Evolutionary conservation across 805 yeast genomes (phyloP).

Genomic region (Sugiyamaella floridensis): DNA sequence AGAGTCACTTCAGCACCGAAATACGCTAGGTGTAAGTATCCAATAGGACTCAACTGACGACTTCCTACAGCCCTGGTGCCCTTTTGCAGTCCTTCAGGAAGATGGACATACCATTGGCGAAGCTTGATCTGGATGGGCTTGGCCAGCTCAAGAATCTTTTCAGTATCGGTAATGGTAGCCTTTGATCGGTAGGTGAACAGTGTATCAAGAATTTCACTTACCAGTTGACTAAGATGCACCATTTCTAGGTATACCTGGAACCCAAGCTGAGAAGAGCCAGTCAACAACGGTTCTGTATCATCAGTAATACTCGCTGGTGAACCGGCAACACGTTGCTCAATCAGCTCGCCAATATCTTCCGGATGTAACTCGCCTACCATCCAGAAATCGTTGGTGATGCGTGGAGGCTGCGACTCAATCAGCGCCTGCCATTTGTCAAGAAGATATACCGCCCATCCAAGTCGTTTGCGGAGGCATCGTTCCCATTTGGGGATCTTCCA

Average conservation of each 20-base stretch:
- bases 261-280: conserved; percentile 7
- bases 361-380: conserved; percentile 58
- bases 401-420: conserved; percentile 79
- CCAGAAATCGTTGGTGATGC: conserved; percentile 73
- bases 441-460: conserved; percentile 93
- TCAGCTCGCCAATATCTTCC: conserved; percentile 48
- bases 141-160: conserved; percentile 63
- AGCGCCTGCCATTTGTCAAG: conserved; percentile 90
- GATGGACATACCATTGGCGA: conserved; percentile 30
- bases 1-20: conserved; percentile 84
- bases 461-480: conserved; percentile 72
- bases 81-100: conserved; percentile 23
- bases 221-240: conserved; percentile 28
- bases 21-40: conserved; percentile 75
- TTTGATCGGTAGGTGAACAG: conserved; percentile 68
- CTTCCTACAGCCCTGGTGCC: conserved; percentile 12
- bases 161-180: conserved; percentile 49
- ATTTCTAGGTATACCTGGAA: conserved; percentile 29
- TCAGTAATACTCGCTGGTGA: not conserved
- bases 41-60: conserved; percentile 43
- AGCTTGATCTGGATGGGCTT: conserved; percentile 41
- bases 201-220: conserved; percentile 44
- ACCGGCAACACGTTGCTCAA: not conserved
- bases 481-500: conserved; percentile 98
- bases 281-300: conserved; percentile 38